phyloP scores from a whole-genome alignment of 2,329 filamentous ascomycete species.

The Ascosphaera acerosa region DNA sequence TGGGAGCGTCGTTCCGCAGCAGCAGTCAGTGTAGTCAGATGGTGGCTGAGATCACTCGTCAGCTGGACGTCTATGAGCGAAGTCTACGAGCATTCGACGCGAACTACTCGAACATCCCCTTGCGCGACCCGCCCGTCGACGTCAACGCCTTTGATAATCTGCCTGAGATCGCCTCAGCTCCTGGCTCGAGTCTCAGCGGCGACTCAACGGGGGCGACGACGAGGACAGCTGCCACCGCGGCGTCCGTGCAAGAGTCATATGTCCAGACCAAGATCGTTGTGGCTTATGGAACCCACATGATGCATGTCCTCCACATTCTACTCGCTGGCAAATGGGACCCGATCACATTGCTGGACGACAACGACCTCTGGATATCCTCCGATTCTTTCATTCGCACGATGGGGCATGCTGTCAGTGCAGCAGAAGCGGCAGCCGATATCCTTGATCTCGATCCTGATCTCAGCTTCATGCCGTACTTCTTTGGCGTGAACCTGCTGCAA shows the following conservation, averaged over 20 bases:
- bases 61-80: conserved; percentile 56
- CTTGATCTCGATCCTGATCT: conserved; percentile 75
- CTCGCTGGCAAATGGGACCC: conserved; percentile 87
- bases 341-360: conserved; percentile 69
- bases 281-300: conserved; percentile 75
- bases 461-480: conserved; percentile 94
- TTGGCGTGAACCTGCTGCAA: conserved; percentile 76
- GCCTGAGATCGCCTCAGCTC: background rate
- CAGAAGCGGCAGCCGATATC: conserved; percentile 66
- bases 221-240: background rate
- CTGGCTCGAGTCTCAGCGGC: background rate
- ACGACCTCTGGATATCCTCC: conserved; percentile 81
- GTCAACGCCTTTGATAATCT: background rate
- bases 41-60: conserved; percentile 48
- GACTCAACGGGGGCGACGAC: background rate
- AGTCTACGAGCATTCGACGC: conserved; percentile 42
- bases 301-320: conserved; percentile 80
- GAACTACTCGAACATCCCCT: conserved; percentile 13
- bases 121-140: conserved; percentile 1
- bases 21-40: conserved; percentile 63
- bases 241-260: conserved; percentile 42
- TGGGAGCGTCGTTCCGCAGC: conserved; percentile 47
- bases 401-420: conserved; percentile 66
- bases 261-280: conserved; percentile 70
- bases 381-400: conserved; percentile 71